phyloP scores from a whole-genome alignment of 306 rosid genomes.

The Medicago truncatula region MtrunA17r5.0-ANR NC_053045.1:46684501-46685000 shows the following conservation, averaged over 20 bases:
- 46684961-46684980: constrained; percentile 83
- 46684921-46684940: constrained; percentile 79
- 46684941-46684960: constrained; percentile 89
- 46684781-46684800: constrained; percentile 98
- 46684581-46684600: constrained; percentile 99
- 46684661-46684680: constrained; percentile 32
- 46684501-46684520: constrained; percentile 97
- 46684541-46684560: constrained; percentile 98
- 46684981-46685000: constrained; percentile 89
- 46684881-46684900: constrained; percentile 94
- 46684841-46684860: constrained; percentile 90
- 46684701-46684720: constrained; percentile 98
- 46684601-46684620: constrained; percentile 63
- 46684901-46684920: constrained; percentile 77
- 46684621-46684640: constrained; percentile 13
- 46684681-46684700: constrained; percentile 60
- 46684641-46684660: constrained; percentile 32
- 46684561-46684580: constrained; percentile 97
- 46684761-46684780: constrained; percentile 96
- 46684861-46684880: constrained; percentile 87
- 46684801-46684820: constrained; percentile 78
- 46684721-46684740: constrained; percentile 91
- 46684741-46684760: constrained; percentile 95
- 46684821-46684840: constrained; percentile 85
- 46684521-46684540: constrained; percentile 96